phyloP scores from a whole-genome alignment of 202 grass and related monocot species.

The Carex arenaria region DNA sequence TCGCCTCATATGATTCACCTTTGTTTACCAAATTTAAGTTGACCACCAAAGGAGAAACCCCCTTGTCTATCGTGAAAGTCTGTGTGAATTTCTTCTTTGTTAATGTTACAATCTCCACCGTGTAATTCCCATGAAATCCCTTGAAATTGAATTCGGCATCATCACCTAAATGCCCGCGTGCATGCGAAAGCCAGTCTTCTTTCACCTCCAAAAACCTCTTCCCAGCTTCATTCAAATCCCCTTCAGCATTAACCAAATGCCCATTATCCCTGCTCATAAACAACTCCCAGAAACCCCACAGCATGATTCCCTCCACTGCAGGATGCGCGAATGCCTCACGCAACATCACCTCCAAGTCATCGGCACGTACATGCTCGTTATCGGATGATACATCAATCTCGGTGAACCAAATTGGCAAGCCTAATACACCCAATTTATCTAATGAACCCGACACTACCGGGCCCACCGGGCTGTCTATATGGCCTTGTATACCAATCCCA shows the following conservation, averaged over 20 bases:
- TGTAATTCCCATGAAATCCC: conserved; percentile 65
- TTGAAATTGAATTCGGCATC: conserved; percentile 72
- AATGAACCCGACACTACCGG: conserved; percentile 39
- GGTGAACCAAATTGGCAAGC: conserved; percentile 84
- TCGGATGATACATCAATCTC: conserved; percentile 72
- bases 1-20: not conserved
- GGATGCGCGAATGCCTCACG: conserved; percentile 82
- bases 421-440: conserved; percentile 51
- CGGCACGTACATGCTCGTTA: conserved; percentile 72
- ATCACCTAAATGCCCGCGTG: conserved; percentile 36
- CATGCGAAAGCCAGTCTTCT: conserved; percentile 64
- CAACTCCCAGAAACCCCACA: conserved; percentile 96
- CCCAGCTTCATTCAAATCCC: conserved; percentile 68
- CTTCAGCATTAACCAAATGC: conserved; percentile 74
- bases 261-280: conserved; percentile 60
- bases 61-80: conserved; percentile 67
- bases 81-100: conserved; percentile 45
- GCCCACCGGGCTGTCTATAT: conserved; percentile 52
- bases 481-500: conserved; percentile 62
- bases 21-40: conserved; percentile 41
- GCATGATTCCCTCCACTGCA: conserved; percentile 68
- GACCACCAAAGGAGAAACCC: conserved; percentile 49
- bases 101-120: conserved; percentile 39
- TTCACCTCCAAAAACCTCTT: conserved; percentile 50
- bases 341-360: conserved; percentile 79